Base-by-base conservation (phyloP, 2,329 filamentous ascomycete genomes). In the Ascochyta clinopodiicola region DNA sequence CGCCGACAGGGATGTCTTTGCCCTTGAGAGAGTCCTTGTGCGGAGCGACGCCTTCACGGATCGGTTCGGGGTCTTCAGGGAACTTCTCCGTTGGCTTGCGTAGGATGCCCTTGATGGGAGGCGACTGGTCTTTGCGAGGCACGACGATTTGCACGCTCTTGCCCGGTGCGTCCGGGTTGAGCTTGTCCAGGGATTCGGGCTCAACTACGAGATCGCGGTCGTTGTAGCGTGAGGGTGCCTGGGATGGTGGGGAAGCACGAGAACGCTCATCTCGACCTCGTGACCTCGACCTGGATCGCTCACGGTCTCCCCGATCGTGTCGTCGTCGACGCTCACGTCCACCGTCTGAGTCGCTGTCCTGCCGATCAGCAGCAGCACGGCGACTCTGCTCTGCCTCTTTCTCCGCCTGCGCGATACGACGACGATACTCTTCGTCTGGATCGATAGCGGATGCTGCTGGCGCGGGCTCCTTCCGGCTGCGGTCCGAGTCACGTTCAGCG, bases 1-100 rank as follows among this genome's bases (percentile, higher is more conserved):
- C 93, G 53, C 89, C 90, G 0, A 87, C 78, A 4, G 80, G 80
- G 29, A 92, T 90, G 35, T 91, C 88, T 59, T 88, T 86, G 51
- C 73, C 75, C 71, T 87, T 87, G 74, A 89, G 87, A 44, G 91
- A 88, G 71, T 96, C 92, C 77, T 96, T 96, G 70, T 96, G 85
- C n/a, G 93, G 93, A 2, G 93, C 92, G 6, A 96, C 94, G 15
- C 93, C 94, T 74, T 97, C 94, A 19, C 93, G 86, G 32, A 96
- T 83, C 0, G 91, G 89, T 62, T 92, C 88, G 0, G 86, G 85
- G 59, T 96, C 89, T 69, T 97, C 93, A 0, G 94, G 94, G 68
- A 97, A 98, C 67, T 89, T 89, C 24, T 84, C 82, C 15, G 87
- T 92, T 0, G 94, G 93, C 50, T 86, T 84, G 75, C 96, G 95